A percentile compares a stretch with the other conserved stretches of the same genome.
phyloP scores from a whole-genome alignment of 371 early-diverging fungal species.

The Apophysomyces trapeziformis region DNA sequence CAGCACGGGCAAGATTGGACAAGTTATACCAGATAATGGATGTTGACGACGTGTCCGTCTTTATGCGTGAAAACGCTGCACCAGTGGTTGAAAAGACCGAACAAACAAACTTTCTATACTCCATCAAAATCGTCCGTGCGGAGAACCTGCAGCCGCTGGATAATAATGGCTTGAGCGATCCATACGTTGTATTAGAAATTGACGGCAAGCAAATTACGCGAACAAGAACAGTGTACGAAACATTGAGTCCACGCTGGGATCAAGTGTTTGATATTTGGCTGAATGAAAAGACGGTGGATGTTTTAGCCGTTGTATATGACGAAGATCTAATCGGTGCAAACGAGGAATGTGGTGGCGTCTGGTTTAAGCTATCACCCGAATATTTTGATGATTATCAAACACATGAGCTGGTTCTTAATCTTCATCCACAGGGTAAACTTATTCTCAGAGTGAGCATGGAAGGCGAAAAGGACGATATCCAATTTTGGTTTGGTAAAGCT shows the following conservation, averaged over 20 bases:
- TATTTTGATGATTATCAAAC: slow-evolving; percentile 62
- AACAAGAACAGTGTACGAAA: slow-evolving; percentile 63
- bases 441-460: slow-evolving; percentile 79
- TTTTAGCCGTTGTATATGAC: slow-evolving; percentile 69
- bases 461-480: slow-evolving; percentile 84
- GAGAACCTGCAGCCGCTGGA: slow-evolving; percentile 50
- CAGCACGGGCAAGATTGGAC: slow-evolving; percentile 55
- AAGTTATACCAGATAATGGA: slow-evolving; percentile 58
- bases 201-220: slow-evolving; percentile 49
- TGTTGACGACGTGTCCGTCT: slow-evolving; percentile 46
- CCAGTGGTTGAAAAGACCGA: slow-evolving; percentile 22
- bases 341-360: slow-evolving; percentile 71
- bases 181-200: slow-evolving; percentile 68
- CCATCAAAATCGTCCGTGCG: slow-evolving; percentile 50
- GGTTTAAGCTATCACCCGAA: slow-evolving; percentile 57
- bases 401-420: slow-evolving; percentile 77
- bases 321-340: slow-evolving; percentile 72
- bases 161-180: slow-evolving; percentile 58
- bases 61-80: slow-evolving; percentile 28
- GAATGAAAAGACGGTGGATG: slow-evolving; percentile 45
- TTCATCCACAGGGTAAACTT: slow-evolving; percentile 82
- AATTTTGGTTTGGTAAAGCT: slow-evolving; percentile 84
- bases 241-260: slow-evolving; percentile 85
- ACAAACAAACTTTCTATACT: slow-evolving; percentile 31
- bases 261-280: slow-evolving; percentile 75